A percentile compares a stretch with the other conserved stretches of the same genome.
phyloP scores from a whole-genome alignment of 2,329 filamentous ascomycete genomes.

The Bipolaris zeicola region DNA sequence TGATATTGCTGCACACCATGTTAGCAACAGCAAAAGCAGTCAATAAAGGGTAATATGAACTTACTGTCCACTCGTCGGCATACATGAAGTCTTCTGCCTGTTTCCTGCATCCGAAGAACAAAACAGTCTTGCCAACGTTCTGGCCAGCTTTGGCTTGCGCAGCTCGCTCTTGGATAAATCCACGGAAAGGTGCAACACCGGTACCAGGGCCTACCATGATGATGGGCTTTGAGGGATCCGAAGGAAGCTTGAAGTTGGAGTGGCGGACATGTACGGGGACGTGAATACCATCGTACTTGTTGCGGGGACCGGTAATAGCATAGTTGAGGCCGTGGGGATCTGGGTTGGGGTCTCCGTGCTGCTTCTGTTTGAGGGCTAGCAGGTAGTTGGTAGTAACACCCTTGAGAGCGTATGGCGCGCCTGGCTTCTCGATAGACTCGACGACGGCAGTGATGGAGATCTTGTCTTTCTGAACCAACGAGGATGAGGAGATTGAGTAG shows the following conservation, averaged over 20 bases:
- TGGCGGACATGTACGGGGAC: constrained; percentile 95
- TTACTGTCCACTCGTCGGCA: constrained; percentile 87
- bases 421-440: constrained; percentile 78
- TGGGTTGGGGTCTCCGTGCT: constrained; percentile 83
- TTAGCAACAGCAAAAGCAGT: constrained; percentile 26
- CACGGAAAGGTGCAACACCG: constrained; percentile 94
- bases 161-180: constrained; percentile 91
- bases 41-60: constrained; percentile 43
- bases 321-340: constrained; percentile 86
- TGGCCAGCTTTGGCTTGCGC: constrained; percentile 80
- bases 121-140: constrained; percentile 80
- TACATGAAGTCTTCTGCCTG: constrained; percentile 91
- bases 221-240: constrained; percentile 88
- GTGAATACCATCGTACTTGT: constrained; percentile 96
- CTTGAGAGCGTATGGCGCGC: constrained; percentile 78
- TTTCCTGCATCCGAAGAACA: constrained; percentile 96
- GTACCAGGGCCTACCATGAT: constrained; percentile 97
- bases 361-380: constrained; percentile 92
- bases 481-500: constrained; percentile 99
- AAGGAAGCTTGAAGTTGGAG: constrained; percentile 98
- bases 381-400: constrained; percentile 98
- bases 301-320: constrained; percentile 83
- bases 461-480: constrained; percentile 89
- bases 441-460: constrained; percentile 96
- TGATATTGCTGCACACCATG: constrained; percentile 71